Base-by-base conservation (phyloP, 1,284 basidiomycete genomes). In the Puccinia hordei region DNA sequence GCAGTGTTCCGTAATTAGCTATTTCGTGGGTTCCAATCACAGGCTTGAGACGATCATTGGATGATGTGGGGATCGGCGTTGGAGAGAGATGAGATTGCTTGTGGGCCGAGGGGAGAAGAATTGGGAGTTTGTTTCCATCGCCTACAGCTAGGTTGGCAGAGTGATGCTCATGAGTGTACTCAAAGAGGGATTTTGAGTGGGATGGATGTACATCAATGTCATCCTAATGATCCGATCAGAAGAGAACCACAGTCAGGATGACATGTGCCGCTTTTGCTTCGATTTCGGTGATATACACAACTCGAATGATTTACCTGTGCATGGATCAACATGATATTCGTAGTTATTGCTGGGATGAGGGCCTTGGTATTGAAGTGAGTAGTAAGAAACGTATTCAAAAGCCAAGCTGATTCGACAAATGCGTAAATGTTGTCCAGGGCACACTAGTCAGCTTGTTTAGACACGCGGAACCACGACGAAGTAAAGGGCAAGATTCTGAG, bases 291-390 rank as follows among this genome's bases (percentile, higher is more conserved):
- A 27, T 41, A 13, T 22, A 9, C 49, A 10, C n/a, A 35, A 49
- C 9, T 27, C 24, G 30, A 66, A 41, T 46, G 8, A 69, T 51
- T 68, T 71, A 69, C 75, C 27, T 69, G 49, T 24, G 75, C 75
- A 38, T 78, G 75, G 19, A 78, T 59, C 24, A 78, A 46, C 46
- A 78, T 59, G 17, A 78, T 78, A 44, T 65, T 68, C 4, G 75
- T 53, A 30, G 46, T 69, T 33, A 57, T 51, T 4, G 65, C 69
- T 13, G 46, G 19, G 41, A 78, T 66, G n/a, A 55, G 17, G 27
- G 75, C 51, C 53, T 69, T 78, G 65, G 75, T 78, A 57, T 78
- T 57, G 35, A 78, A 78, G 30, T 78, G 75, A 2, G 74, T 76
- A 6, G 46, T 53, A 13, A 76, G 30, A n/a, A 66, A 49, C 30